Conservation (phyloP, 495 filamentous ascomycete species). For the Trichoderma gamsii region DNA sequence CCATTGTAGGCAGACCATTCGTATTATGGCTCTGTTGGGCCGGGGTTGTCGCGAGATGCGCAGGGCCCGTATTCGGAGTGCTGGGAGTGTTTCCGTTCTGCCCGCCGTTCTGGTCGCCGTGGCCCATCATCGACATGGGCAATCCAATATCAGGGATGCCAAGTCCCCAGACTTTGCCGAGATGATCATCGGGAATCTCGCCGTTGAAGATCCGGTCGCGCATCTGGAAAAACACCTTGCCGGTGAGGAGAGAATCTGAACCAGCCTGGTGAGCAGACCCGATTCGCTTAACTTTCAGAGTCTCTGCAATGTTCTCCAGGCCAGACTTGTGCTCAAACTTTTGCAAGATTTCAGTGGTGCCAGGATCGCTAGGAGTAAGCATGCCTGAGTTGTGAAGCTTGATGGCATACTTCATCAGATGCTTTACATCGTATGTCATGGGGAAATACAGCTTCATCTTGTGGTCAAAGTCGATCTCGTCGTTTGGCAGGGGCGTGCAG, state of each 20-base stretch:
- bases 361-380: slow-evolving; percentile 56
- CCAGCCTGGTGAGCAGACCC: slow-evolving; percentile 87
- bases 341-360: slow-evolving; percentile 61
- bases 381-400: slow-evolving; percentile 59
- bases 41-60: slow-evolving; percentile 51
- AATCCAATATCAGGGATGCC: slow-evolving; percentile 51
- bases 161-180: slow-evolving; percentile 84
- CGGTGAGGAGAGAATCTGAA: slow-evolving; percentile 84
- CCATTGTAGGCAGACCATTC: slow-evolving; percentile 44
- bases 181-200: slow-evolving; percentile 65
- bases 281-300: slow-evolving; percentile 78
- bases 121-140: slow-evolving; percentile 39
- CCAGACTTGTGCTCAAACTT: slow-evolving; percentile 81
- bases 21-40: slow-evolving; percentile 47
- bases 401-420: slow-evolving; percentile 73
- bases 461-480: slow-evolving; percentile 79
- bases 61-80: slow-evolving; percentile 58
- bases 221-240: slow-evolving; percentile 87
- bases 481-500: slow-evolving; percentile 70
- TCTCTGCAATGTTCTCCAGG: slow-evolving; percentile 87
- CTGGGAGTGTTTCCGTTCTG: slow-evolving; percentile 55
- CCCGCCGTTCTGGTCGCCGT: slow-evolving; percentile 40
- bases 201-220: slow-evolving; percentile 81
- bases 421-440: slow-evolving; percentile 90
- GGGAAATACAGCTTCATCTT: slow-evolving; percentile 88